Evolutionary conservation across 2,329 filamentous ascomycete genomes (phyloP).

Genomic region (Paecilomyces formosus): DNA sequence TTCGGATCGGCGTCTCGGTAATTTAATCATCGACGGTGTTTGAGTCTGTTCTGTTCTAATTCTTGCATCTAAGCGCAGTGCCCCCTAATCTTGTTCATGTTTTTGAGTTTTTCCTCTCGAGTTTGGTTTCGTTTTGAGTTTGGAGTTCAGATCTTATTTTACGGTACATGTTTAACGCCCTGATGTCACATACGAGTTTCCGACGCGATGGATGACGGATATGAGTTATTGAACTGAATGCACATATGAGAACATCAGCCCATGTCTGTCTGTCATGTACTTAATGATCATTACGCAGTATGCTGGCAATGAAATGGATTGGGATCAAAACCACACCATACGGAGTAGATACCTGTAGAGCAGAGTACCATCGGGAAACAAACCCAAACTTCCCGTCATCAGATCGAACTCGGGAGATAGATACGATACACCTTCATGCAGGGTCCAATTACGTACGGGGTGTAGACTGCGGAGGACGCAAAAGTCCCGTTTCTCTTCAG

Average conservation of each 20-base stretch:
- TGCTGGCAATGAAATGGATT: not conserved
- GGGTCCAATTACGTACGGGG: not conserved
- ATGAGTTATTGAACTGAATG: not conserved
- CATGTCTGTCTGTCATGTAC: not conserved
- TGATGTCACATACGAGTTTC: not conserved
- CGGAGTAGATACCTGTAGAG: no score
- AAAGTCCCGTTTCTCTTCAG: no score
- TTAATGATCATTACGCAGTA: not conserved
- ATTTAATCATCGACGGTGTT: not conserved
- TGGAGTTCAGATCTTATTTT: not conserved
- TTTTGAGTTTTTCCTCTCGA: not conserved
- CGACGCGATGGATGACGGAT: not conserved
- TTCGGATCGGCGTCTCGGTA: not conserved
- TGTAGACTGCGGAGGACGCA: no score
- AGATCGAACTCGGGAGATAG: not conserved
- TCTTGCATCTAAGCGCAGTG: not conserved
- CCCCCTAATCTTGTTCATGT: not conserved
- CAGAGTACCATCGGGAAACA: no score
- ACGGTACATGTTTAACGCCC: not conserved
- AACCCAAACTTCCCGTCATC: no score
- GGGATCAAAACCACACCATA: not conserved
- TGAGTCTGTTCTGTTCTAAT: not conserved
- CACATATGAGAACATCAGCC: not conserved
- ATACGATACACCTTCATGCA: not conserved
- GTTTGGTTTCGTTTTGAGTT: not conserved